phyloP scores from a whole-genome alignment of 2,329 filamentous ascomycete species.

The Zasmidium cellare region DNA sequence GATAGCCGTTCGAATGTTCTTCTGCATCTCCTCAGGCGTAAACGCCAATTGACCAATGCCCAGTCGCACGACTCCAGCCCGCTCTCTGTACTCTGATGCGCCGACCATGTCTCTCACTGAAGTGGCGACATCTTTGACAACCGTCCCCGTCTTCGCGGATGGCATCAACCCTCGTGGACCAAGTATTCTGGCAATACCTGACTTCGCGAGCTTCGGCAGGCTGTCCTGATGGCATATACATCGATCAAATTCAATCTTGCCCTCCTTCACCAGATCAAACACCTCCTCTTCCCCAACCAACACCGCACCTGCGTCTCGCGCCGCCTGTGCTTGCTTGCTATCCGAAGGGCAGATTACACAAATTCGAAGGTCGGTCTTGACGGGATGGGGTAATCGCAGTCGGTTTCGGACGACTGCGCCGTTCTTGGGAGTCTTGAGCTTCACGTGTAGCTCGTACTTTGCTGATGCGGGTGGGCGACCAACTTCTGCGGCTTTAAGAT shows the following conservation, averaged over 20 bases:
- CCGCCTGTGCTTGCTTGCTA: conserved; percentile 71
- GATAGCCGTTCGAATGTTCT: conserved; percentile 79
- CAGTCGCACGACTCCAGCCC: conserved; percentile 78
- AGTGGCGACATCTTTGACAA: conserved; percentile 75
- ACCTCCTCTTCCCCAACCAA: conserved; percentile 83
- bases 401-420: conserved; percentile 85
- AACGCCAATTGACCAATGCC: conserved; percentile 90
- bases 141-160: conserved; percentile 80
- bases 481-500: conserved; percentile 89
- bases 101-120: conserved; percentile 80
- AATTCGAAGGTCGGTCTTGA: conserved; percentile 84
- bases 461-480: conserved; percentile 69
- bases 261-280: conserved; percentile 74
- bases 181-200: conserved; percentile 74
- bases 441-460: conserved; percentile 89
- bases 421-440: conserved; percentile 79
- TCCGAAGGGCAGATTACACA: conserved; percentile 88
- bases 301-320: conserved; percentile 74
- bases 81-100: conserved; percentile 83
- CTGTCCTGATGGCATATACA: conserved; percentile 83
- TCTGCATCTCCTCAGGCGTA: conserved; percentile 79
- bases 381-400: conserved; percentile 82
- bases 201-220: conserved; percentile 76
- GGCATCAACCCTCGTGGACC: conserved; percentile 94
- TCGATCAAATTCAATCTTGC: conserved; percentile 82